Base-by-base conservation (phyloP, 1,139 yeast species). In the Sugiyamaella pinicola region DNA sequence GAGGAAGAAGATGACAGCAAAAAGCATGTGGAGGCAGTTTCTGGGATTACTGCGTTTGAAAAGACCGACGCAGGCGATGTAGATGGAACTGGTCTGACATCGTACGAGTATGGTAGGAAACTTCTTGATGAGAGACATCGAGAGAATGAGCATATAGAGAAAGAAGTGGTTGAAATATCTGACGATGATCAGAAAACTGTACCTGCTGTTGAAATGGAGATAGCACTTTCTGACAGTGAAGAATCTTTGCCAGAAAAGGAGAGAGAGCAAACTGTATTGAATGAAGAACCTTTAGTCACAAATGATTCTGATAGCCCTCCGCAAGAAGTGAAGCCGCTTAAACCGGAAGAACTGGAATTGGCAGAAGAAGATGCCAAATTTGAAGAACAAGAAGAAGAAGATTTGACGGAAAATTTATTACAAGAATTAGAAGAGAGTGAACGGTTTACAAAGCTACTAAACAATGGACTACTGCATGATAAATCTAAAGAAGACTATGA, bases 331-430 rank as follows among this genome's bases (percentile, higher is more conserved):
- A 18, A 46, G 13, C 19, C 22, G 4, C 3, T 47, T 15, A 6
- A 24, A 9, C 41, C 42, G 17, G 21, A 31, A 29, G 50, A 48
- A 10, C 22, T 47, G 28, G 64, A 58, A 40, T 55, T 67, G 24
- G 73, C 72, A 1, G 63, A 63, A 10, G 63, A 59, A 34, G 73
- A 70, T 22, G 68, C 62, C 12, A 58, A 55, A 31, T 87, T 82
- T 66, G 86, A 83, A 22, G 90, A 87, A 54, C 84, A 83, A 29
- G 96, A 91, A 55, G 96, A 88, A 54, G 83, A 81, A 28, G 78
- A 81, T 13, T 69, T 89, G 2, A 75, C 78, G 2, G 77, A 81
- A 39, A 86, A 84, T 59, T 69, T 91, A 55, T 75, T 75, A 42
- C 78, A 78, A 45, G 99, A 93, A 66, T 86, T 83, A 50, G 75